Conservation (phyloP, 2,329 filamentous ascomycete species). For the Drechslerella dactyloides region DNA sequence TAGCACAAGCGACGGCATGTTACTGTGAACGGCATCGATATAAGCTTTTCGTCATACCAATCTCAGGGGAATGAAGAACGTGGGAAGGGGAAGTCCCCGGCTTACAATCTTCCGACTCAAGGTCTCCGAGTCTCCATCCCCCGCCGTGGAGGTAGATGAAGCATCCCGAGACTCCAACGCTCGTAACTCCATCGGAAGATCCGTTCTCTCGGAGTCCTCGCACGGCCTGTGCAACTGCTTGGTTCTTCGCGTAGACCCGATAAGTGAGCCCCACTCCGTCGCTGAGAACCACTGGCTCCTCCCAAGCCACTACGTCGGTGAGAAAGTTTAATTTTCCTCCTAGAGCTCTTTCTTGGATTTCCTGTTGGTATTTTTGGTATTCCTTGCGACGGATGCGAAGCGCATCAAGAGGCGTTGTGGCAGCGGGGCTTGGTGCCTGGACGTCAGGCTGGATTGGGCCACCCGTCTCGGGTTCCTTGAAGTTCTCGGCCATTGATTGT, state of each 20-base stretch:
- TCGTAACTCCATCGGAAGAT: conserved; percentile 43
- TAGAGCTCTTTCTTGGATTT: conserved; percentile 31
- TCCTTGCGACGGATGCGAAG: conserved; percentile 46
- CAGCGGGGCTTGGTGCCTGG: conserved; percentile 32
- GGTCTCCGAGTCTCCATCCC: conserved; percentile 47
- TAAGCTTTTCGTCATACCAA: conserved; percentile 11
- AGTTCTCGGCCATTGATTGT: conserved; percentile 1
- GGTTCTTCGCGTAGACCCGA: conserved; percentile 42
- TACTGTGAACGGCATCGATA: conserved; percentile 19
- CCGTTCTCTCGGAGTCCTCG: conserved; percentile 39
- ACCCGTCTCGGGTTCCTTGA: conserved; percentile 14
- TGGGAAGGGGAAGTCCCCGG: conserved; percentile 27
- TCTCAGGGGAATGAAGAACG: conserved; percentile 18
- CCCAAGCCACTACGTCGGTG: conserved; percentile 36
- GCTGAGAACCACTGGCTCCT: conserved; percentile 26
- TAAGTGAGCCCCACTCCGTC: conserved; percentile 41
- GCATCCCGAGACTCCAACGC: conserved; percentile 35
- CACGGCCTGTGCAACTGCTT: conserved; percentile 38
- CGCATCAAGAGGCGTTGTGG: conserved; percentile 32
- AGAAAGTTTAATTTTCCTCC: conserved; percentile 22
- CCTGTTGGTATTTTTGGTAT: conserved; percentile 30
- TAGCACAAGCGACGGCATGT: conserved; percentile 45
- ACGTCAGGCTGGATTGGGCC: conserved; percentile 32
- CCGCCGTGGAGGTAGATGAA: conserved; percentile 49
- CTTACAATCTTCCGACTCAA: conserved; percentile 49